A percentile compares a stretch with the other conserved stretches of the same genome.
These are phyloP conservation scores for Zalerion maritima DNA, from an alignment of 495 filamentous ascomycete genomes.

Conservation along the genomic window DNA sequence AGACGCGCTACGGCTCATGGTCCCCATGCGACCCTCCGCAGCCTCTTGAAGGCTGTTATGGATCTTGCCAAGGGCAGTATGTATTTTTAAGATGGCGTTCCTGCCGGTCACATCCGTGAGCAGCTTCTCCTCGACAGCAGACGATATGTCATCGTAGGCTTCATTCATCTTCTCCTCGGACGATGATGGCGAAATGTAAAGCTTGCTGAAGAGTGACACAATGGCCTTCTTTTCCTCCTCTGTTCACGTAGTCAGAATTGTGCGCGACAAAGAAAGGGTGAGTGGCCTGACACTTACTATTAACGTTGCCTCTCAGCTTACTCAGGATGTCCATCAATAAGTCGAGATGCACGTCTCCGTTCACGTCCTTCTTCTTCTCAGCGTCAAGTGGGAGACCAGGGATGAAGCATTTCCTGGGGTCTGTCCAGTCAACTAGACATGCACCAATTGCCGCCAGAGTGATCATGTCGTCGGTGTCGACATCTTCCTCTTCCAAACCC, in stretches of 20 bases:
- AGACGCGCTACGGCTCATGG: constrained; percentile 20
- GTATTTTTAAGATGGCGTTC: constrained; percentile 68
- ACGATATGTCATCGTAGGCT: constrained; percentile 40
- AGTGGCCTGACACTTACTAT: constrained; percentile 36
- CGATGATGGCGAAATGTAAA: constrained; percentile 55
- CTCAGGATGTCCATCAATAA: constrained; percentile 52
- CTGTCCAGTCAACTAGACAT: constrained; percentile 90
- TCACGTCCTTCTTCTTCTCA: constrained; percentile 42
- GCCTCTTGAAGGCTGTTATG: constrained; percentile 37
- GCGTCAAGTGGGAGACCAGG: constrained; percentile 46
- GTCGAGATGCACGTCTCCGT: constrained; percentile 52
- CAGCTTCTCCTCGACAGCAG: constrained; percentile 55
- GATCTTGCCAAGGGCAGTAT: constrained; percentile 48
- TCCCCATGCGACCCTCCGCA: constrained; percentile 17
- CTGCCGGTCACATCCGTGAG: constrained; percentile 54
- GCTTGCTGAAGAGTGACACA: constrained; percentile 63
- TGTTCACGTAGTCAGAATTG: constrained; percentile 26
- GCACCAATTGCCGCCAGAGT: constrained; percentile 56
- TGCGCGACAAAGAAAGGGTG: constrained; percentile 13
- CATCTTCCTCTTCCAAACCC: constrained; percentile 59
- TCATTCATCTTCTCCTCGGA: constrained; percentile 31
- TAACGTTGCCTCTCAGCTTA: constrained; percentile 35
- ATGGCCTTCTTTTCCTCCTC: constrained; percentile 79
- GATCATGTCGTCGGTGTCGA: constrained; percentile 71
- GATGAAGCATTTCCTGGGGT: constrained; percentile 72